Evolutionary conservation across 257 asterid species (phyloP).

Genomic region (Ehretia macrophylla): DNA sequence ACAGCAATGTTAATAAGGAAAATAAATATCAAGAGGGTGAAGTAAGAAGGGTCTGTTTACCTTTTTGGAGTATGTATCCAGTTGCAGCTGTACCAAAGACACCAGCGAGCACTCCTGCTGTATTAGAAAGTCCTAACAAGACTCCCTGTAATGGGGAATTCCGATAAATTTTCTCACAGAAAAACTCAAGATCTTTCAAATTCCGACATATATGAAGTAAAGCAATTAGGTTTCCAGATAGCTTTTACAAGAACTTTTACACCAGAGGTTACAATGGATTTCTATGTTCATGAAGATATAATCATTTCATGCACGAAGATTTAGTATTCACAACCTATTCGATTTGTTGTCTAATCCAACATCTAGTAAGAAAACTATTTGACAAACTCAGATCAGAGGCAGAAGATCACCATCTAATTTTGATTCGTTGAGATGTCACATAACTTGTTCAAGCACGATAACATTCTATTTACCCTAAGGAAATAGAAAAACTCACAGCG

Average conservation of each 20-base stretch:
- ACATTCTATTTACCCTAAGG: not conserved
- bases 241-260: too few species aligned
- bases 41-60: constrained; percentile 29
- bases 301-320: too few species aligned
- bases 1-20: not conserved
- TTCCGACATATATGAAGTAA: not conserved
- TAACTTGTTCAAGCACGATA: too few species aligned
- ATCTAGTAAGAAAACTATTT: too few species aligned
- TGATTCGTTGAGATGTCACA: too few species aligned
- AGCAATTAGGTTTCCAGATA: not conserved
- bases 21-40: not conserved
- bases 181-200: not conserved
- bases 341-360: too few species aligned
- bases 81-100: constrained; percentile 98
- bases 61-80: constrained; percentile 93
- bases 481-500: constrained; percentile 50
- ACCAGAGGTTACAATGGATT: too few species aligned
- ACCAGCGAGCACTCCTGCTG: constrained; percentile 98
- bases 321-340: too few species aligned
- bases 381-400: too few species aligned
- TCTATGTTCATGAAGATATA: too few species aligned
- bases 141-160: constrained; percentile 56
- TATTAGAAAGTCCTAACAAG: constrained; percentile 75
- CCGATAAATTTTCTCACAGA: constrained; percentile 2
- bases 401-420: too few species aligned